These are phyloP conservation scores for Pogostemon cablin DNA, from an alignment of 257 asterid genomes.

Conservation along the genomic window DNA sequence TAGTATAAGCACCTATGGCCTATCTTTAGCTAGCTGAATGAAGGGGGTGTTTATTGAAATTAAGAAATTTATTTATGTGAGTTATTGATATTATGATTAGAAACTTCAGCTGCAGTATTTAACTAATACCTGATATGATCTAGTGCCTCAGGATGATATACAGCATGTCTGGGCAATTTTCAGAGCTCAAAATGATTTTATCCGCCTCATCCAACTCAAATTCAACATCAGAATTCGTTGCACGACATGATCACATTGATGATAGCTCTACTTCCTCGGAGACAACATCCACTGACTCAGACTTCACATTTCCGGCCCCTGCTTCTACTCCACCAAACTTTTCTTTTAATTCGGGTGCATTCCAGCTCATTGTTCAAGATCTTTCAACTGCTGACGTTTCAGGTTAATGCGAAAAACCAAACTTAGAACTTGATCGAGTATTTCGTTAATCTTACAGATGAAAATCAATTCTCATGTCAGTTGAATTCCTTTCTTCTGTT, in stretches of 20 bases:
- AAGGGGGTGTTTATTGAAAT: constrained; percentile 7
- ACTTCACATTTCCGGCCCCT: constrained; percentile 93
- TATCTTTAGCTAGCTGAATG: no score
- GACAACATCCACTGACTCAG: constrained; percentile 77
- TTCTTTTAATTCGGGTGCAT: constrained; percentile 69
- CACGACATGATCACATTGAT: constrained; percentile 58
- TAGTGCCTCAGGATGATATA: constrained; percentile 99
- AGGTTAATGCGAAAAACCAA: constrained; percentile 72
- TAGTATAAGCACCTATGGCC: no score
- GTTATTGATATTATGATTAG: constrained; percentile 35
- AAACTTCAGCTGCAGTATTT: constrained; percentile 41
- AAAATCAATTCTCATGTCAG: background rate
- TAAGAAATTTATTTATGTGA: constrained; percentile 6
- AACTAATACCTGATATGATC: constrained; percentile 47
- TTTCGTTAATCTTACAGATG: background rate
- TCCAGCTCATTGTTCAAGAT: constrained; percentile 95
- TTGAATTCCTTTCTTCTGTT: constrained; percentile 33
- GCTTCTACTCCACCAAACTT: constrained; percentile 65
- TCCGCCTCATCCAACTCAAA: constrained; percentile 67
- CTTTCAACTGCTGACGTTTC: constrained; percentile 82
- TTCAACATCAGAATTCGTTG: constrained; percentile 65
- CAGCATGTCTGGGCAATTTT: constrained; percentile 98
- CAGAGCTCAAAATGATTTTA: constrained; percentile 94
- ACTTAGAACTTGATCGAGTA: constrained; percentile 39
- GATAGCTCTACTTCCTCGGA: constrained; percentile 74